Evolutionary conservation across 169 alveolate genomes (phyloP), one percentile per base, ranked within the genome.

Genomic region (Prorocentrum cordatum): DNA sequence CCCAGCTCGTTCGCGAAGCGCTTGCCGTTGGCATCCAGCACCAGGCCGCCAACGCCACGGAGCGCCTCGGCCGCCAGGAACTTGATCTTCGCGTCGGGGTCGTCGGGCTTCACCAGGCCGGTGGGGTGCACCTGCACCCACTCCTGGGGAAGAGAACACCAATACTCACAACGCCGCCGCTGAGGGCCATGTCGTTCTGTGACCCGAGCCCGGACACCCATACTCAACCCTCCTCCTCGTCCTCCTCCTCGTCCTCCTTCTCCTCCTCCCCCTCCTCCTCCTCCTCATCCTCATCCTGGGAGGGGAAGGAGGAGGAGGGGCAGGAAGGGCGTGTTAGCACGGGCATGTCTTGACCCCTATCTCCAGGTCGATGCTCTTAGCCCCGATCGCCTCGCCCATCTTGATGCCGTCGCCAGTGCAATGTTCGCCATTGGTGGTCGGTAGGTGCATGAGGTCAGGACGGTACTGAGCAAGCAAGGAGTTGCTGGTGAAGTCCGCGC

Each of bases 1-100:
- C 94, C 94, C 59, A 92, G 73, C 93, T 93, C 95, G 92, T 93
- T 90, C 72, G 94, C 91, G 92, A 93, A 93, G 77, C 95, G 93
- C 71, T 93, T 59, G 64, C 95, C 94, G 42, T 92, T 91, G 59
- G 92, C 71, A 61, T 94, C 93, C 27, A 94, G 24, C 45, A 94
- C 50, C 61, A 94, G 80, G 12, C 94, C 95, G 29, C 95, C 95
- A 42, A 89, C 70, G 36, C 93, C 94, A 50, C 95, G 93, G 33
- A 94, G 92, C 58, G 93, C 93, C 91, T 93, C 38, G 68, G 75
- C 75, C 92, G 24, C 93, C 93, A n/a, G n/a, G n/a, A n/a, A n/a
- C n/a, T n/a, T n/a, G n/a, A n/a, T n/a, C 79, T 50, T 54, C 39
- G 82, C 91, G 73, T 83, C 90, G 38, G 90, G 71, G 36, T 80